Evolutionary conservation across 345 rosid species (phyloP).

Genomic region (Syzygium aromaticum): DNA sequence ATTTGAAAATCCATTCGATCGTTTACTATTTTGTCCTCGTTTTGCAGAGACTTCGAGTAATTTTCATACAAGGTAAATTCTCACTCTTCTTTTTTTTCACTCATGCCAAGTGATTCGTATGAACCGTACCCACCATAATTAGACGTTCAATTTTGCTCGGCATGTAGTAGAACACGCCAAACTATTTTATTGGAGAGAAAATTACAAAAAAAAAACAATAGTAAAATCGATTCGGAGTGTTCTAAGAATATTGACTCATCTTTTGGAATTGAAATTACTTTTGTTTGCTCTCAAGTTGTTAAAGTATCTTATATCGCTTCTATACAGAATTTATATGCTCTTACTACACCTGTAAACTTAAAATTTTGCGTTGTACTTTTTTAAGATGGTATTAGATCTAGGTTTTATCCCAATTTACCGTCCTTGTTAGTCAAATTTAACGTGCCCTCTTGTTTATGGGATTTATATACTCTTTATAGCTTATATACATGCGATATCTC

Average conservation of each 20-base stretch:
- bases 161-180: neutral
- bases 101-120: neutral
- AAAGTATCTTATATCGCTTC: neutral
- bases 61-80: neutral
- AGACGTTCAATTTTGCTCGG: neutral
- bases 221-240: neutral
- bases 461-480: neutral
- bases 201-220: neutral
- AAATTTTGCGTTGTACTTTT: neutral
- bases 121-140: neutral
- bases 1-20: neutral
- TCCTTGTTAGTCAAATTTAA: neutral
- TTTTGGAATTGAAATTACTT: neutral
- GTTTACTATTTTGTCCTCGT: neutral
- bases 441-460: neutral
- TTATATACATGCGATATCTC: neutral
- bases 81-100: neutral
- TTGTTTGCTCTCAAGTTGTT: neutral
- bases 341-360: neutral
- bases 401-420: neutral
- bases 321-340: neutral
- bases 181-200: neutral
- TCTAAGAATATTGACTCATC: neutral
- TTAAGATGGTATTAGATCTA: neutral
- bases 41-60: neutral